Conservation (phyloP, 208 protist genomes). For the Acanthamoeba healyi region DNA sequence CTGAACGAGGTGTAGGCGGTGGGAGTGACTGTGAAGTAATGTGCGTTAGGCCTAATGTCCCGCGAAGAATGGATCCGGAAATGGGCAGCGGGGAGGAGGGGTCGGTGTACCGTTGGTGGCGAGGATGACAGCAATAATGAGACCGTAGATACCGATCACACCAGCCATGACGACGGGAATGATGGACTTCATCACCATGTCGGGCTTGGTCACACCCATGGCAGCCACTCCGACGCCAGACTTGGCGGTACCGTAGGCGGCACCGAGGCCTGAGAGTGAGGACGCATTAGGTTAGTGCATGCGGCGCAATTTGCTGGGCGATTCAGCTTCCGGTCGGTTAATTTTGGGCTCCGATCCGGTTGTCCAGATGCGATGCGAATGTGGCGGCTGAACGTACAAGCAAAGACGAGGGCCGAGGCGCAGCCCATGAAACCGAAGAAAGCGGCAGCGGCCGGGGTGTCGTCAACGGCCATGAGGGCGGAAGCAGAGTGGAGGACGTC, state of each 20-base stretch:
- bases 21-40: constrained; percentile 20
- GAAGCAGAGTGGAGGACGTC: constrained; percentile 63
- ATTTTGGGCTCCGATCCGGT: no score
- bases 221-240: constrained; percentile 97
- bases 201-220: constrained; percentile 96
- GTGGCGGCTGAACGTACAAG: constrained; percentile 78
- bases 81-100: not conserved
- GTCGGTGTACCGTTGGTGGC: constrained; percentile 58
- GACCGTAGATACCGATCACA: constrained; percentile 99
- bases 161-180: constrained; percentile 96
- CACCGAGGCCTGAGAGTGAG: constrained; percentile 94
- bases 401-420: constrained; percentile 92
- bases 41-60: not conserved
- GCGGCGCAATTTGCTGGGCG: not conserved
- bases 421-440: constrained; percentile 98
- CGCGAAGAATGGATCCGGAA: not conserved
- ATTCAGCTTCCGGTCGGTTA: no score
- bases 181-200: constrained; percentile 96
- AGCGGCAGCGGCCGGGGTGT: constrained; percentile 91
- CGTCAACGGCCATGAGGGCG: not conserved
- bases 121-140: constrained; percentile 99
- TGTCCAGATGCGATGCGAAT: no score
- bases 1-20: constrained; percentile 80
- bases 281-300: not conserved
- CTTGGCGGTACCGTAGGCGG: constrained; percentile 99